Conservation (phyloP, 2,329 filamentous ascomycete species). For the Tolypocladium amazonense region DNA sequence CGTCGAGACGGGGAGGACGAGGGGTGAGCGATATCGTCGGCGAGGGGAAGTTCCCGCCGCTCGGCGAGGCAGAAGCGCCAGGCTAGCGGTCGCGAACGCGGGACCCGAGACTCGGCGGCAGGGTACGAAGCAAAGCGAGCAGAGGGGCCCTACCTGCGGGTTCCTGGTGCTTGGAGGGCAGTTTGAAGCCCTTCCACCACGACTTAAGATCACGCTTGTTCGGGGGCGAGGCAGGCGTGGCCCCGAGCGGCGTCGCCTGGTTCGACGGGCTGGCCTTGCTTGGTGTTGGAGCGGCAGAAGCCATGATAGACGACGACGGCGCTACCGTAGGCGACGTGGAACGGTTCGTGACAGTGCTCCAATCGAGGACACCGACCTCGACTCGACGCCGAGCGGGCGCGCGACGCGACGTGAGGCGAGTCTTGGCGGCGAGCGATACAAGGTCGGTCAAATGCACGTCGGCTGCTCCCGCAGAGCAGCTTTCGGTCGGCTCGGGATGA, state of each 20-base stretch:
- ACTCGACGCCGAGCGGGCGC: background rate
- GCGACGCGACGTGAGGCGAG: background rate
- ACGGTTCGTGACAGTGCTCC: background rate
- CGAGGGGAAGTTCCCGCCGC: no score
- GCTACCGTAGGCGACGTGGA: conserved; percentile 4
- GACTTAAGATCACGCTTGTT: conserved; percentile 82
- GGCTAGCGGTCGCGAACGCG: background rate
- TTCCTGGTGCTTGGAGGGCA: conserved; percentile 47
- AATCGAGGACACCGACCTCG: background rate
- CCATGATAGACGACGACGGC: conserved; percentile 15
- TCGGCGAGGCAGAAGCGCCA: background rate
- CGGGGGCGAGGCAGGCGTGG: conserved; percentile 55
- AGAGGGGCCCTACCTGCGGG: conserved; percentile 33
- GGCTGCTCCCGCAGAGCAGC: background rate
- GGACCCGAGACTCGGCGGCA: background rate
- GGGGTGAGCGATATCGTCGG: background rate
- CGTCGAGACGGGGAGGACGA: background rate
- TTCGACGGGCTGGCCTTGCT: conserved; percentile 20
- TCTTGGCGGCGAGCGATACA: background rate
- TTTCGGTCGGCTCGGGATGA: background rate
- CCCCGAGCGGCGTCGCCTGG: conserved; percentile 12
- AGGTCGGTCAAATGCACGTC: background rate
- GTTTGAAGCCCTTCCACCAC: conserved; percentile 97
- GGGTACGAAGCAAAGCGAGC: background rate
- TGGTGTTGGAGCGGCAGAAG: conserved; percentile 23